Conservation (phyloP, 2,329 filamentous ascomycete genomes). For the Colletotrichum lindemuthianum region DNA sequence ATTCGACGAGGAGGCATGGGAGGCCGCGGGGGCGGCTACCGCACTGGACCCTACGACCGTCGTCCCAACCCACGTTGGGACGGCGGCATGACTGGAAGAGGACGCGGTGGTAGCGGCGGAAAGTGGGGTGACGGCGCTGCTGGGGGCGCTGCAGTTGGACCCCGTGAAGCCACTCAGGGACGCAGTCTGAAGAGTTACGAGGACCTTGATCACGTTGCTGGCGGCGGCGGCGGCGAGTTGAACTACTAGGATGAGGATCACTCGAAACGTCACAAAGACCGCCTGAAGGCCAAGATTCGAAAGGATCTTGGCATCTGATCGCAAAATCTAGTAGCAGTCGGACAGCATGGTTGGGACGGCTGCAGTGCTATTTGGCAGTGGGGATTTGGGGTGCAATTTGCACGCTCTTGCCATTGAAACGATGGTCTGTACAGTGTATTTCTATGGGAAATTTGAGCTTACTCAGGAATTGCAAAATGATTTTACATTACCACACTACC, state of each 20-base stretch:
- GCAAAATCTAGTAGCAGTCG: not conserved
- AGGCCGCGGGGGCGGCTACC: slow-evolving; percentile 63
- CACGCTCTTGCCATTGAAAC: too few relatives aligned
- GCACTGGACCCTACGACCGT: slow-evolving; percentile 79
- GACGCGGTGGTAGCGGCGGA: slow-evolving; percentile 58
- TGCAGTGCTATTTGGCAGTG: too few relatives aligned
- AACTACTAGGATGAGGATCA: slow-evolving; percentile 74
- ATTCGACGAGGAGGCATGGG: slow-evolving; percentile 73
- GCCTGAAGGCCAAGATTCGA: not conserved
- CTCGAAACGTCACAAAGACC: slow-evolving; percentile 18
- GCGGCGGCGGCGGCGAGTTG: slow-evolving; percentile 81
- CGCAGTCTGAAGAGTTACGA: slow-evolving; percentile 97
- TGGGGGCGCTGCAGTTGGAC: slow-evolving; percentile 80
- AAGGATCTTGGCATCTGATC: not conserved
- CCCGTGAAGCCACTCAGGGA: slow-evolving; percentile 90
- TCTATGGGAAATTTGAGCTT: too few relatives aligned
- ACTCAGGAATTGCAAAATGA: too few relatives aligned
- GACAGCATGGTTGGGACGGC: not conserved
- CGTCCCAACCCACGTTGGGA: slow-evolving; percentile 66
- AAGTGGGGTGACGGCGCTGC: slow-evolving; percentile 79
- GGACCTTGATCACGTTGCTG: slow-evolving; percentile 87
- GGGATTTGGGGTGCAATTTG: too few relatives aligned
- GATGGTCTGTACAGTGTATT: too few relatives aligned
- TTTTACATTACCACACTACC: too few relatives aligned
- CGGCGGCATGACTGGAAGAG: slow-evolving; percentile 60